phyloP scores from a whole-genome alignment of 2,329 filamentous ascomycete genomes.

The Phialophora verrucosa region DNA sequence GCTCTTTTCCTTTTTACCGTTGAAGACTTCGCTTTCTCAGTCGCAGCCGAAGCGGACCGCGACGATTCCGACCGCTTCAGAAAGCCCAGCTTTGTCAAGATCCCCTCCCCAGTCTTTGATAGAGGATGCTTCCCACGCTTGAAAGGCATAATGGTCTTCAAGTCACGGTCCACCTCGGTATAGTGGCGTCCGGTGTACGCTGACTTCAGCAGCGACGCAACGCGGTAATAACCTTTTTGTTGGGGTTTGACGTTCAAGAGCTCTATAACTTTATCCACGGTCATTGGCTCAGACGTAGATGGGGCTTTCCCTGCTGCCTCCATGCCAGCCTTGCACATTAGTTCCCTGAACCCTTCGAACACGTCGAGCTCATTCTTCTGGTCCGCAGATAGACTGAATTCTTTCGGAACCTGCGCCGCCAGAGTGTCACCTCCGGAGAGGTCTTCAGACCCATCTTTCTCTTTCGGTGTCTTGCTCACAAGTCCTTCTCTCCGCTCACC shows the following conservation, averaged over 20 bases:
- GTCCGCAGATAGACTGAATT: neutral
- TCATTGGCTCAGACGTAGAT: slow-evolving; percentile 11
- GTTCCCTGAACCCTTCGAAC: neutral
- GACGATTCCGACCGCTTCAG: neutral
- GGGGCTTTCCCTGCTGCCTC: neutral
- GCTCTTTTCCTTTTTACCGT: neutral
- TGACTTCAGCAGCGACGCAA: slow-evolving; percentile 12
- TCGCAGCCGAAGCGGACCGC: neutral
- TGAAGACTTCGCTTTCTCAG: neutral
- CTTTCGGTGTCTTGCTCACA: neutral
- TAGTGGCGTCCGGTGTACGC: slow-evolving; percentile 15
- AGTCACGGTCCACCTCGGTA: slow-evolving; percentile 21
- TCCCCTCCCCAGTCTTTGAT: neutral
- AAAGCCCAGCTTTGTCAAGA: slow-evolving; percentile 13
- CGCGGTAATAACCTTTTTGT: neutral
- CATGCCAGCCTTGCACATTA: neutral
- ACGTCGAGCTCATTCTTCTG: slow-evolving; percentile 8
- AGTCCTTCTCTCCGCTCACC: neutral
- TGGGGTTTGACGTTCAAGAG: slow-evolving; percentile 4
- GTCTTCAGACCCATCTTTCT: neutral
- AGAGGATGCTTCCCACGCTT: slow-evolving; percentile 10
- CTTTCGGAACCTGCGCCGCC: neutral
- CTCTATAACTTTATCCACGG: slow-evolving; percentile 13
- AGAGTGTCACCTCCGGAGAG: neutral
- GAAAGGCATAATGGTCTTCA: slow-evolving; percentile 12